Evolutionary conservation across 495 filamentous ascomycete species (phyloP), one percentile per base, ranked within the genome.

Genomic region (Talaromyces nanjingensis): DNA sequence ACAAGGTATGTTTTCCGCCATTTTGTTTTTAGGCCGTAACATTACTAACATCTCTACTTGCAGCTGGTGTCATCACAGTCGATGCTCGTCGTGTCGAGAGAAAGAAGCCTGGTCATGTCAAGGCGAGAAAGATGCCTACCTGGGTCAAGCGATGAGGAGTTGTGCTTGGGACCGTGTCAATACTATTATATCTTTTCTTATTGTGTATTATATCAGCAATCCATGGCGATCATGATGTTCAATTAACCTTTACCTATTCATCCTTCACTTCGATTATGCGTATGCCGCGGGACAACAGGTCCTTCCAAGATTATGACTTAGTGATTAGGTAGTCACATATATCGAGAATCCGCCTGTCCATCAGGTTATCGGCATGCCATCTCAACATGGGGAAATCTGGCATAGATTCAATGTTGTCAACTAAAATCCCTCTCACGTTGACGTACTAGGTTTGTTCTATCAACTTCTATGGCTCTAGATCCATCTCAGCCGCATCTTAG

Each of bases 101-200:
- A 70, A 99, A 99, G 89, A 99, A 99, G 86, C 85, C 92, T 25
- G 94, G 94, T 67, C 88, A 90, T 67, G 74, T 96, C 74, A 98
- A 98, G 82, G 93, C 94, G 49, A 89, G 94, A 77, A 99, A 99
- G 84, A 94, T 91, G 88, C 96, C 93, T 62, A 83, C 96, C 66
- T 99, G 94, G 94, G 93, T 98, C 80, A 97, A 97, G 86, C 73
- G 81, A 68, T 84, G 70, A 77, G 70, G 20, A 56, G 14, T 65
- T 52, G 64, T 65, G 61, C 62, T 52, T 33, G 56, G n/a, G 20
- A 59, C n/a, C n/a, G 20, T 60, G 33, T 45, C 59, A 27, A 42
- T 60, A 60, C 25, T 60, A 58, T 58, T 29, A 20, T 67, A 61
- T 63, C 31, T 63, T 68, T 64, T 57, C 45, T 64, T 68, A 61